Base-by-base conservation (phyloP, 1,284 basidiomycete genomes). In the Waitea zeae region DNA sequence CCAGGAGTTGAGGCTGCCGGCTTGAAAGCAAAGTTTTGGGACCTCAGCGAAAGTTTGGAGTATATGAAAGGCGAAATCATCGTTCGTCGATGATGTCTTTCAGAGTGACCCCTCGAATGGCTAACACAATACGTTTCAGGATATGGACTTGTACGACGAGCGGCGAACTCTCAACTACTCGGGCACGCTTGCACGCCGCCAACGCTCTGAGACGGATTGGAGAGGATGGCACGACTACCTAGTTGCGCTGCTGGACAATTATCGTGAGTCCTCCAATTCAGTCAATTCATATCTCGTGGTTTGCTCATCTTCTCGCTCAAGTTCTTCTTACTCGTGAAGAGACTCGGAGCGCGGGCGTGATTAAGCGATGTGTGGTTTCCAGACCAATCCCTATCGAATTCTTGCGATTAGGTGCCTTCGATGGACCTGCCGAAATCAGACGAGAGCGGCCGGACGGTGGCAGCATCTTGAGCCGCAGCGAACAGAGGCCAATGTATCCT, bases 1-100 rank as follows among this genome's bases (percentile, higher is more conserved):
- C 81, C 81, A 1, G 86, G 86, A 2, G 87, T 89, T 37, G 78
- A 73, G 39, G 78, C 72, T 12, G 80, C 84, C 1, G 81, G 88
- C 49, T 67, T 67, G 39, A 84, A 86, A 49, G 83, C 86, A 41
- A 83, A 82, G 48, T 75, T 83, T 40, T 82, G 77, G 75, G 70
- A 62, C 36, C 53, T 87, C 1, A 71, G 70, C 41, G 81, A 88
- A 53, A 76, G 67, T 43, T 49, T 89, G 36, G 52, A 69, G 9
- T 83, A 72, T 46, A 68, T 70, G 46, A 71, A 64, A 39, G 83
- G 78, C 24, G 84, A 88, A 50, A 71, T 87, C 17, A 73, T 86
- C 27, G 83, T 84, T 47, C 40, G 63, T 52, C 13, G 3, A 28
- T 31, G 34, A 31, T 34, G 12, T 20, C 24, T 31, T 36, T 34